phyloP scores from a whole-genome alignment of 306 rosid species.

The Malus orientalis region DNA sequence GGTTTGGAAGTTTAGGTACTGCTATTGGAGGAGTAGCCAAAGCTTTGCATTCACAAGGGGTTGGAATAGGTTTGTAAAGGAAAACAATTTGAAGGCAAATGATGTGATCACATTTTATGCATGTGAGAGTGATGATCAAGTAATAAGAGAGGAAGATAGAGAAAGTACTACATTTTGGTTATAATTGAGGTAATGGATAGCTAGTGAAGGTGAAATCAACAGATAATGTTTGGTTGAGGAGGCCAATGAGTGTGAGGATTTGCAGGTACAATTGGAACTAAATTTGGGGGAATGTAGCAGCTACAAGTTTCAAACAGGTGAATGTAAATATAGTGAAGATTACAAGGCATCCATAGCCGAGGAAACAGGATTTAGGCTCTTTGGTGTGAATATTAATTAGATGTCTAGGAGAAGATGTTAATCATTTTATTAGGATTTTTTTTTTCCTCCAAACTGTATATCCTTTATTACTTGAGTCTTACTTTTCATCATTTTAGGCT shows the following conservation, averaged over 20 bases:
- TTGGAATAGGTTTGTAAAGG: conserved; percentile 52
- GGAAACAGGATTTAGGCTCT: conserved; percentile 31
- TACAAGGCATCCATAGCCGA: neutral
- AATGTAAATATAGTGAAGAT: conserved; percentile 5
- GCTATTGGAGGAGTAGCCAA: conserved; percentile 48
- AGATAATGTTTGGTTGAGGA: conserved; percentile 3
- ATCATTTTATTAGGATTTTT: neutral
- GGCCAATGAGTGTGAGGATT: neutral
- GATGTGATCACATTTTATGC: conserved; percentile 39
- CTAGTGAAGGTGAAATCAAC: conserved; percentile 3
- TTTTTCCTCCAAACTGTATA: neutral
- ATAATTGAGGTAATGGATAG: conserved; percentile 29
- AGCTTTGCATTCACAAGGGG: conserved; percentile 52
- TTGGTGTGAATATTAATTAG: conserved; percentile 30
- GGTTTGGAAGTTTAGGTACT: conserved; percentile 42
- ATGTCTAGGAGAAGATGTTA: neutral
- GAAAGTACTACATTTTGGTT: conserved; percentile 20
- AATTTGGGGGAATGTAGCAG: conserved; percentile 7
- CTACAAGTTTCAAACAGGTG: neutral
- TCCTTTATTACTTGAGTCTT: neutral
- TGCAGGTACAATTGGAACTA: neutral
- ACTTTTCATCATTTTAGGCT: neutral
- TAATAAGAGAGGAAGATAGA: conserved; percentile 13
- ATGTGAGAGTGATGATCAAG: conserved; percentile 17
- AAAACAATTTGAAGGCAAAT: conserved; percentile 29